phyloP scores from a whole-genome alignment of 1,139 yeast species.

The Torulaspora pretoriensis region DNA sequence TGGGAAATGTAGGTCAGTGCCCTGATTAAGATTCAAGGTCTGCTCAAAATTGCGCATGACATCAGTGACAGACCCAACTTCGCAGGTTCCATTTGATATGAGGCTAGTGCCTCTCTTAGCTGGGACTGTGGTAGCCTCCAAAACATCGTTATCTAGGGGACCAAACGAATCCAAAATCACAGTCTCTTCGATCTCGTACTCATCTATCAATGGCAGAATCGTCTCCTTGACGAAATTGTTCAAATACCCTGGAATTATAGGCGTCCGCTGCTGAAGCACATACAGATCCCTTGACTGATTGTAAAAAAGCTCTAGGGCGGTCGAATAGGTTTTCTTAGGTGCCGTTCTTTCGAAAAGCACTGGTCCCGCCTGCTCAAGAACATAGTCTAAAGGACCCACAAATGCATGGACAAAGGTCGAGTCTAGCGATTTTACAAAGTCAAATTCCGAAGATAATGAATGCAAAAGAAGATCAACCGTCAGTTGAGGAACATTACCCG shows the following conservation, averaged over 20 bases:
- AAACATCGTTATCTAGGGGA: conserved; percentile 42
- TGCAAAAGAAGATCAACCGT: conserved; percentile 70
- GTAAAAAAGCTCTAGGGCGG: conserved; percentile 59
- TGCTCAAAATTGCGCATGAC: conserved; percentile 24
- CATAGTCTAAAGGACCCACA: conserved; percentile 68
- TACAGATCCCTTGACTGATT: conserved; percentile 43
- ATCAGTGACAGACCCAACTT: conserved; percentile 25
- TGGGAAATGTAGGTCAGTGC: conserved; percentile 19
- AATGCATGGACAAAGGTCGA: conserved; percentile 71
- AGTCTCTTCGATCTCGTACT: conserved; percentile 44
- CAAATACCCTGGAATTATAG: conserved; percentile 65
- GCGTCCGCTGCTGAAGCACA: conserved; percentile 77
- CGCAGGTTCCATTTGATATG: conserved; percentile 28
- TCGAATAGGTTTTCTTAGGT: conserved; percentile 33
- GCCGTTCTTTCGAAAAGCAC: conserved; percentile 11
- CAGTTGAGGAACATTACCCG: conserved; percentile 88
- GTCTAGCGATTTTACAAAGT: conserved; percentile 53
- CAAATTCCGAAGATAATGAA: conserved; percentile 45
- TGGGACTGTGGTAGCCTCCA: conserved; percentile 12
- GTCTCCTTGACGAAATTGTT: conserved; percentile 51
- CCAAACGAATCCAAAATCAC: conserved; percentile 70
- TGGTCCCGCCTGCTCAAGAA: conserved; percentile 31
- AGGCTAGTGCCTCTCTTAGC: conserved; percentile 9
- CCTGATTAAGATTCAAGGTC: conserved; percentile 23
- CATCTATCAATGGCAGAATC: conserved; percentile 47